Evolutionary conservation across 345 rosid species (phyloP).

Genomic region (Anacardium occidentale): DNA sequence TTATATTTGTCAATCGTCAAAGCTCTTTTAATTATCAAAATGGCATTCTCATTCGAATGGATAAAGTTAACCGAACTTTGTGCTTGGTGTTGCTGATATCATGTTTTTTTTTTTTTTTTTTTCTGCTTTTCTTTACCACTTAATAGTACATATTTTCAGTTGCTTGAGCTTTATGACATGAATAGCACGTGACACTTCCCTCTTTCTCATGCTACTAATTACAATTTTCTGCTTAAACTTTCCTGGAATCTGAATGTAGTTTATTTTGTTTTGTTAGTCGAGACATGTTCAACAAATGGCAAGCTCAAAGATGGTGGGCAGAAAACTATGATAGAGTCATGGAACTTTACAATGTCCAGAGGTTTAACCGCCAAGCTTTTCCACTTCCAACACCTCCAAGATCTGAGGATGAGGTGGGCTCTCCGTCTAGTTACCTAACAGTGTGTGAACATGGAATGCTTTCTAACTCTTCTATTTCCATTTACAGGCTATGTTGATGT

Average conservation of each 20-base stretch:
- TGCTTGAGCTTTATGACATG: not conserved
- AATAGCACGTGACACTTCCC: not conserved
- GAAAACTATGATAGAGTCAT: constrained; percentile 91
- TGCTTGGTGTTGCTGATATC: constrained; percentile 12
- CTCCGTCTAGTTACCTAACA: constrained; percentile 5
- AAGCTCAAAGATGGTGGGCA: constrained; percentile 99
- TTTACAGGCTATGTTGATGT: not conserved
- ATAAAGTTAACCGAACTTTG: constrained; percentile 5
- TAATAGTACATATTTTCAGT: not conserved
- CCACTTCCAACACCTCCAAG: constrained; percentile 89
- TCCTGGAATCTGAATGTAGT: constrained; percentile 17
- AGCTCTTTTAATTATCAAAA: constrained; percentile 11
- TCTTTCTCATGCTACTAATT: not conserved
- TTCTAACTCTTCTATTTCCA: not conserved
- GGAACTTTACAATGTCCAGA: constrained; percentile 98
- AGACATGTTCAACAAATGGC: constrained; percentile 92
- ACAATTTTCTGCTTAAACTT: not conserved
- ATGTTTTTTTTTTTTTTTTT: not conserved
- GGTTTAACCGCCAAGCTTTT: constrained; percentile 90
- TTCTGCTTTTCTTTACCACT: not conserved
- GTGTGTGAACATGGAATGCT: not conserved
- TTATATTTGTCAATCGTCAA: constrained; percentile 10
- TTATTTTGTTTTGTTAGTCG: constrained; percentile 54
- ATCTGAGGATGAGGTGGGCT: constrained; percentile 89
- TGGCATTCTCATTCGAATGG: constrained; percentile 4